Base-by-base conservation (phyloP, 108 stramenopile species). In the Chaetoceros tenuissimus region DNA sequence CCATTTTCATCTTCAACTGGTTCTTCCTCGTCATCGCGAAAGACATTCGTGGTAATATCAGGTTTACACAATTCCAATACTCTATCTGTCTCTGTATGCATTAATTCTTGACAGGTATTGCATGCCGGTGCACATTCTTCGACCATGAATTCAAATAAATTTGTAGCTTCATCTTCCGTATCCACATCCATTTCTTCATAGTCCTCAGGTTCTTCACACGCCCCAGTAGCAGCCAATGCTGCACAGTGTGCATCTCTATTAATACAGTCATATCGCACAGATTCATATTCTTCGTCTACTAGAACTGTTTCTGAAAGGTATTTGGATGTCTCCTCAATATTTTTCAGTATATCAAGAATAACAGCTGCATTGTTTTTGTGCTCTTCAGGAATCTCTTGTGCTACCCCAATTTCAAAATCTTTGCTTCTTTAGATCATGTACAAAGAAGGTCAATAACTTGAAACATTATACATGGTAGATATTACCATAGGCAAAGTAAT, bases 101-200 rank as follows among this genome's bases (percentile, higher is more conserved):
- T 22, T 31, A 87, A 45, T 47, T 64, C 44, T 22, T 85, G 70
- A 69, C 88, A 89, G 1, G 66, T 60, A 22, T 67, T 53, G 50
- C 88, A 89, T 8, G 80, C 80, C n/a, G 88, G 84, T 28, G 82
- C 84, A 54, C 88, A 81, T 31, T 73, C 57, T 20, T 24, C 26
- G 3, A 30, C 55, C 63, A 74, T 74, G 45, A 52, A 51, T 10
- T 26, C 49, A 16, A 10, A 25, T 16, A 25, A 25, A 10, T 51
- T 16, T 10, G 10, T 10, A 8, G 23, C 49, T 24, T 5, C 49
- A 5, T 10, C 16, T 10, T 24, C 5, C 5, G 5, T 16, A 3
- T 51, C 50, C 49, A 13, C 49, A 5, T 50, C 10, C 49, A 5
- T 8, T 24, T 50, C 30, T 5, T 43, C 55, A 40, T 40, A 5